Evolutionary conservation across 352 stramenopile genomes (phyloP).

Genomic region (Aphanomyces stellatus): DNA sequence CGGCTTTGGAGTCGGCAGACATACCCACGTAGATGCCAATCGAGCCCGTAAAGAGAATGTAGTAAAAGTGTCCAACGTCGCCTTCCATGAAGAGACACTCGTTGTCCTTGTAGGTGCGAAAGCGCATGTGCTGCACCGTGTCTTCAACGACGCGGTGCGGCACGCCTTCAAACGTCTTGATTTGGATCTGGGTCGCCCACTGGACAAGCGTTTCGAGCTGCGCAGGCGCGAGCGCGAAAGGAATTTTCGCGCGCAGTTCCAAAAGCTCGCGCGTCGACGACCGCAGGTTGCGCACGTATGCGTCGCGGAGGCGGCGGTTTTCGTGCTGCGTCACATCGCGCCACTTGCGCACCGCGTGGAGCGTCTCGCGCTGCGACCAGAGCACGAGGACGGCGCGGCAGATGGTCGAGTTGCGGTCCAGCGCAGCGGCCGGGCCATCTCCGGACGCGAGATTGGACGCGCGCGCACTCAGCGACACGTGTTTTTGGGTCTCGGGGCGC

Average conservation of each 20-base stretch:
- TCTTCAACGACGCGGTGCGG: conserved; percentile 33
- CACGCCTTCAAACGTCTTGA: conserved; percentile 38
- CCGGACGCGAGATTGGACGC: neutral
- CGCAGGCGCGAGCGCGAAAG: neutral
- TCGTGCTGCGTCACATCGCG: neutral
- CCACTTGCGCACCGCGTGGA: neutral
- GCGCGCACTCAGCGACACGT: neutral
- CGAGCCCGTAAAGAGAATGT: conserved; percentile 39
- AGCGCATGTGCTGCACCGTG: conserved; percentile 32
- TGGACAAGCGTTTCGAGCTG: conserved; percentile 34
- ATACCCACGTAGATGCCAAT: conserved; percentile 47
- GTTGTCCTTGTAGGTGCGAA: conserved; percentile 36
- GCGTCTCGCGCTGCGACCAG: neutral
- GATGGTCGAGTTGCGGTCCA: conserved; percentile 17
- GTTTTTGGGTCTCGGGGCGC: neutral
- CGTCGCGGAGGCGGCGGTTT: neutral
- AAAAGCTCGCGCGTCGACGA: neutral
- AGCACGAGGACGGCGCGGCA: conserved; percentile 17
- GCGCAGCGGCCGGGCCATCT: neutral
- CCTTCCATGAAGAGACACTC: conserved; percentile 48
- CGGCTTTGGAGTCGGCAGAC: conserved; percentile 22
- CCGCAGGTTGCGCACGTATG: neutral
- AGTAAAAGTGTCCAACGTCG: conserved; percentile 45
- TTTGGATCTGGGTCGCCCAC: conserved; percentile 34
- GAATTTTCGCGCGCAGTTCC: neutral